Conservation (phyloP, 352 stramenopile genomes). For the Detonula confervacea region DNA sequence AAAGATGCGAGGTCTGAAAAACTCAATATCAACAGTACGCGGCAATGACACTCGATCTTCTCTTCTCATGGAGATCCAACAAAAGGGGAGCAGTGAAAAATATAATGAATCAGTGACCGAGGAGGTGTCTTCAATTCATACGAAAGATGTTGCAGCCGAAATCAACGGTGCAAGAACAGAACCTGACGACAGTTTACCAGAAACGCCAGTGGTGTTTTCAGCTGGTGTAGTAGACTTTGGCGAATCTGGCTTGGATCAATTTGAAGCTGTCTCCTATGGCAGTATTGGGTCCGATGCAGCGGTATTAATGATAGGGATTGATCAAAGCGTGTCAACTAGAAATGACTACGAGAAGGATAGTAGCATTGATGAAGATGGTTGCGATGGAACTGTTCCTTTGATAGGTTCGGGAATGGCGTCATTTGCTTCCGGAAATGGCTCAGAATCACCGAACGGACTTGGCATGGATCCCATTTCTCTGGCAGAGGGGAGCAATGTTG, state of each 20-base stretch:
- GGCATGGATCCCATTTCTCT: background rate
- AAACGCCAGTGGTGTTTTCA: background rate
- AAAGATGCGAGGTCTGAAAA: slow-evolving; percentile 30
- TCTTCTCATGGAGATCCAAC: slow-evolving; percentile 35
- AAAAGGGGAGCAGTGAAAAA: slow-evolving; percentile 1
- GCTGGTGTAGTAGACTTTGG: slow-evolving; percentile 1
- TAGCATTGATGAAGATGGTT: background rate
- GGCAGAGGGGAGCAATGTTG: background rate
- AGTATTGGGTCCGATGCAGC: slow-evolving; percentile 4
- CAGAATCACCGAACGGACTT: background rate
- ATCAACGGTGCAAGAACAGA: background rate
- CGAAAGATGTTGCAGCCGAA: background rate
- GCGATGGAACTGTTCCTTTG: background rate
- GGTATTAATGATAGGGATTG: slow-evolving; percentile 16
- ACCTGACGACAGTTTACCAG: slow-evolving; percentile 1
- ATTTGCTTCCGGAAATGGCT: background rate
- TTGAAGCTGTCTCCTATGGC: background rate
- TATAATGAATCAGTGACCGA: background rate
- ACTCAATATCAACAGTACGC: slow-evolving; percentile 16
- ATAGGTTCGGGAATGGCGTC: too few relatives aligned
- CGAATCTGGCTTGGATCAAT: background rate
- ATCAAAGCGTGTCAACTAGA: slow-evolving; percentile 21
- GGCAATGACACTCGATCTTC: slow-evolving; percentile 26
- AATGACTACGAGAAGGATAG: slow-evolving; percentile 10
- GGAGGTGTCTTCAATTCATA: slow-evolving; percentile 2